Evolutionary conservation across 148 eudicot species (phyloP).

Genomic region (Euryodendron excelsum): DNA sequence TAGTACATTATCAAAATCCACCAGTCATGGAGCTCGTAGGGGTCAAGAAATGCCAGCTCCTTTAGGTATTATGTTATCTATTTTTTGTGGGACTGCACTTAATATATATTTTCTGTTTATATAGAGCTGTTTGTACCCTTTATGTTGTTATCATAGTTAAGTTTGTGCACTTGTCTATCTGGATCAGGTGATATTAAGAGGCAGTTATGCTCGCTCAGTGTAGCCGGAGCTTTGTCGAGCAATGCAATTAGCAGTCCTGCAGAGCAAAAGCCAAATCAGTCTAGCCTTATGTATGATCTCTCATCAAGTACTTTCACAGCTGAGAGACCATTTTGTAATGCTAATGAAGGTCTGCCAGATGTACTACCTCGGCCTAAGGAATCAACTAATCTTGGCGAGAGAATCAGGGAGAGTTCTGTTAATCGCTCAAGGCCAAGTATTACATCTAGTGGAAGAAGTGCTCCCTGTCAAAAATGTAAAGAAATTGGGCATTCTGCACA

Average conservation of each 20-base stretch:
- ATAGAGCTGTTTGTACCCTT: slow-evolving; percentile 13
- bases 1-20: slow-evolving; percentile 35
- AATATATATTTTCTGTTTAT: neutral
- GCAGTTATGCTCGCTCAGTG: slow-evolving; percentile 32
- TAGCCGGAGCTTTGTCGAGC: slow-evolving; percentile 34
- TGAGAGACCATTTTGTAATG: slow-evolving; percentile 33
- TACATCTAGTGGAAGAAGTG: slow-evolving; percentile 24
- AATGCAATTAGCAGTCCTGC: slow-evolving; percentile 35
- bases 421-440: slow-evolving; percentile 39
- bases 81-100: neutral
- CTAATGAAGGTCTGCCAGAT: slow-evolving; percentile 39
- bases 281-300: slow-evolving; percentile 31
- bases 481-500: slow-evolving; percentile 24
- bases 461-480: slow-evolving; percentile 28
- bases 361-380: slow-evolving; percentile 27
- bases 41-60: slow-evolving; percentile 35
- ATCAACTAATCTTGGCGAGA: slow-evolving; percentile 44
- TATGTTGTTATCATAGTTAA: neutral
- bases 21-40: slow-evolving; percentile 33
- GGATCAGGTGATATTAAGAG: slow-evolving; percentile 61
- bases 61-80: slow-evolving; percentile 29
- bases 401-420: slow-evolving; percentile 31
- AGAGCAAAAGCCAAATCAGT: slow-evolving; percentile 42
- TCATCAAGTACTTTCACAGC: slow-evolving; percentile 24
- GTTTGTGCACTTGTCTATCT: neutral